Evolutionary conservation across 31 red algal species (phyloP).

Genomic region (Bonnemaisonia californica): DNA sequence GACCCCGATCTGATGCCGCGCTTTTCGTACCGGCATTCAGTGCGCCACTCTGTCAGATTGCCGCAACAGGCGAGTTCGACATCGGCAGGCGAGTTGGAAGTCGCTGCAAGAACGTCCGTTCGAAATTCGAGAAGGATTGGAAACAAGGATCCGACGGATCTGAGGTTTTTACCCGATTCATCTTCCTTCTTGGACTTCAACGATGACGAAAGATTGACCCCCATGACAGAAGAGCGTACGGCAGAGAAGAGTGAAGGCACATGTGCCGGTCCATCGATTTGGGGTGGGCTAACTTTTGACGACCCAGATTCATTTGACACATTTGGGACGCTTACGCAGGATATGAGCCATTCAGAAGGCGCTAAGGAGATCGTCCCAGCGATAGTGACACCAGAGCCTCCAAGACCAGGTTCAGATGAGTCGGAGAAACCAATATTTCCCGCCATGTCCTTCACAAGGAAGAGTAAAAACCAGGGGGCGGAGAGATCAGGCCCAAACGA

Average conservation of each 20-base stretch:
- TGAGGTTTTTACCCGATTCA: slow-evolving; percentile 48
- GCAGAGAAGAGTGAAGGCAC: neutral
- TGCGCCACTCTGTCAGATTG: neutral
- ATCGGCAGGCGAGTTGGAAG: neutral
- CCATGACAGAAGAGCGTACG: neutral
- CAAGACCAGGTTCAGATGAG: slow-evolving; percentile 23
- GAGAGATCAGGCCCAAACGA: neutral
- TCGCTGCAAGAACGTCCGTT: neutral
- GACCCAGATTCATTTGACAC: slow-evolving; percentile 62
- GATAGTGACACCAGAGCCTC: neutral
- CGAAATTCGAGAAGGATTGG: slow-evolving; percentile 19
- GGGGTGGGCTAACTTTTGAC: slow-evolving; percentile 47
- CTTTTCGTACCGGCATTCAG: slow-evolving; percentile 36
- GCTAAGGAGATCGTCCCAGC: slow-evolving; percentile 8
- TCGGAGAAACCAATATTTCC: slow-evolving; percentile 32
- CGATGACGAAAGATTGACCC: slow-evolving; percentile 46
- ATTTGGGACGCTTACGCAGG: slow-evolving; percentile 39
- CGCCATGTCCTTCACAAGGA: slow-evolving; percentile 1
- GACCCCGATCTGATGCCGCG: slow-evolving; percentile 23
- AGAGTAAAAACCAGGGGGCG: neutral
- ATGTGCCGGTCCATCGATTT: neutral
- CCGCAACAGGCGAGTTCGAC: neutral
- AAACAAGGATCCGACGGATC: neutral
- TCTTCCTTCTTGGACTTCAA: slow-evolving; percentile 65
- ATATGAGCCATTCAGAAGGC: neutral